These are phyloP conservation scores for Phytophthora citricola DNA, from an alignment of 352 stramenopile species.

Conservation along the genomic window DNA sequence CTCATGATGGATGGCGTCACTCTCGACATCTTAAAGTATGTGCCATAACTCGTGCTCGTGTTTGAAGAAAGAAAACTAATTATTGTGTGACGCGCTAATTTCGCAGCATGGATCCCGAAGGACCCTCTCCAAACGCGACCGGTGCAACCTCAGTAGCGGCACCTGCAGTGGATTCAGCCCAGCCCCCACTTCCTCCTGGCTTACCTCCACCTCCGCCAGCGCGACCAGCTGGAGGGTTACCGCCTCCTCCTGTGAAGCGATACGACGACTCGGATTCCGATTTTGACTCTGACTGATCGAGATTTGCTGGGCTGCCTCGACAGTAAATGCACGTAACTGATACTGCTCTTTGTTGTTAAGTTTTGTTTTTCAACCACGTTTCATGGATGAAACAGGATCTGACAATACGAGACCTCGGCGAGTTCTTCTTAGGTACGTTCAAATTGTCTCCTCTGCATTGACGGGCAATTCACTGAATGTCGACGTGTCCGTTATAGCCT, in stretches of 20 bases:
- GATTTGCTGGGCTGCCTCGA: neutral
- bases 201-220: constrained; percentile 33
- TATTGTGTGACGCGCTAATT: constrained; percentile 3
- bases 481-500: constrained; percentile 15
- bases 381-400: neutral
- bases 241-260: constrained; percentile 52
- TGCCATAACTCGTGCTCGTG: neutral
- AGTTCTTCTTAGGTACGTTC: too few relatives aligned
- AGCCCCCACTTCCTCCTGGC: constrained; percentile 44
- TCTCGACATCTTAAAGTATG: constrained; percentile 76
- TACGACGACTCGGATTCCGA: constrained; percentile 55
- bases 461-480: constrained; percentile 4
- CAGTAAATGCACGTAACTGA: constrained; percentile 18
- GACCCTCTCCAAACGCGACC: constrained; percentile 70
- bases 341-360: neutral
- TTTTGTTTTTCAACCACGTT: neutral
- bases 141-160: constrained; percentile 16
- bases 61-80: neutral
- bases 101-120: constrained; percentile 80
- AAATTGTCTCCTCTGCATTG: neutral
- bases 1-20: constrained; percentile 80
- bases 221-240: constrained; percentile 42
- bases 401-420: neutral
- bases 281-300: constrained; percentile 64
- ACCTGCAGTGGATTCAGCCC: constrained; percentile 12